Evolutionary conservation across 352 stramenopile genomes (phyloP).

Genomic region (Globisporangium cederbergense): DNA sequence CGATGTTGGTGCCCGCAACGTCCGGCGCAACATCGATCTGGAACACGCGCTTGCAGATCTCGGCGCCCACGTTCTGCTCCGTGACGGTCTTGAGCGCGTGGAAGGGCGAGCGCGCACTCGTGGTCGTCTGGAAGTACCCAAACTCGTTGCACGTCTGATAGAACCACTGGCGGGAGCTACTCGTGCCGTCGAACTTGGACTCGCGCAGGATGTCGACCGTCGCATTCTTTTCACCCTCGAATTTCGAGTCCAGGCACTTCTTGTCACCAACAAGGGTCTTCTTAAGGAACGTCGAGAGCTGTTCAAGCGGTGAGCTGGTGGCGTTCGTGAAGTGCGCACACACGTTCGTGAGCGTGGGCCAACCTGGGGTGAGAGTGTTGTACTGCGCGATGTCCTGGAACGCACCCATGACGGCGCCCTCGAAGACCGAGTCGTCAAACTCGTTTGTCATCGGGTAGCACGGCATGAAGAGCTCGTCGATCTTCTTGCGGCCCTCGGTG

Average conservation of each 20-base stretch:
- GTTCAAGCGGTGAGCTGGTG: slow-evolving; percentile 24
- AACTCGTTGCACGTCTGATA: slow-evolving; percentile 91
- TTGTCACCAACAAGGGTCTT: slow-evolving; percentile 38
- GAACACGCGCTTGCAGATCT: slow-evolving; percentile 85
- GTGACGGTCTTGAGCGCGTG: slow-evolving; percentile 66
- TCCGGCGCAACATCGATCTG: slow-evolving; percentile 60
- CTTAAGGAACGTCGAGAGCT: slow-evolving; percentile 56
- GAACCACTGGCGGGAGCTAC: slow-evolving; percentile 74
- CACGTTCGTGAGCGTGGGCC: slow-evolving; percentile 57
- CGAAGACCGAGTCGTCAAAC: slow-evolving; percentile 80
- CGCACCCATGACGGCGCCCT: slow-evolving; percentile 67
- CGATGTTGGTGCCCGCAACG: slow-evolving; percentile 56
- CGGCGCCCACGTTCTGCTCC: slow-evolving; percentile 56
- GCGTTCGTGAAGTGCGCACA: slow-evolving; percentile 52
- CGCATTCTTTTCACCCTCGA: slow-evolving; percentile 58
- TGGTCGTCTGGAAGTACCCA: slow-evolving; percentile 83
- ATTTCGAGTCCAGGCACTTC: slow-evolving; percentile 76
- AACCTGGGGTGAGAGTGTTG: slow-evolving; percentile 47
- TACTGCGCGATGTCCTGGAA: slow-evolving; percentile 82
- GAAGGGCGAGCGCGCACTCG: slow-evolving; percentile 56
- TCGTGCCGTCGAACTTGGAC: slow-evolving; percentile 63
- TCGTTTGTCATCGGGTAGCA: slow-evolving; percentile 76
- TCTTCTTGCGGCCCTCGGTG: slow-evolving; percentile 35
- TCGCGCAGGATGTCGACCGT: slow-evolving; percentile 64
- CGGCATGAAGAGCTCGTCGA: slow-evolving; percentile 51